These are phyloP conservation scores for Yamadazyma takamatsuzukensis DNA, from an alignment of 805 yeast genomes.

Conservation along the genomic window DNA sequence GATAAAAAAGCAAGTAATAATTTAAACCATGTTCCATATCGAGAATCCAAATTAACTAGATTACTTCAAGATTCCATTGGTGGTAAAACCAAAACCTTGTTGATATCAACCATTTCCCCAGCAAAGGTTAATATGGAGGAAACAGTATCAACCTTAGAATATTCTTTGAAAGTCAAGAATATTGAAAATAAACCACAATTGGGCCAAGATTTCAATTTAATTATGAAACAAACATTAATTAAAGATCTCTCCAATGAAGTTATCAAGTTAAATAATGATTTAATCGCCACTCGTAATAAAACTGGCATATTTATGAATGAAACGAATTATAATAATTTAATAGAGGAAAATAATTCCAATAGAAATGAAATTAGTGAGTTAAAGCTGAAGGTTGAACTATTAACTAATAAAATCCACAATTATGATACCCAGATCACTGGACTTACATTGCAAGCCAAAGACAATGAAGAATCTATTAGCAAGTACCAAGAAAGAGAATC, in stretches of 20 bases:
- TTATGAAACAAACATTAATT: conserved; percentile 51
- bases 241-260: conserved; percentile 53
- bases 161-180: conserved; percentile 83
- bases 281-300: conserved; percentile 56
- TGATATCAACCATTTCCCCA: conserved; percentile 87
- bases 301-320: conserved; percentile 67
- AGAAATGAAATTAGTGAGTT: conserved; percentile 12
- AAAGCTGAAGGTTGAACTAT: conserved; percentile 7
- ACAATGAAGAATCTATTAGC: background rate
- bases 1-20: conserved; percentile 14
- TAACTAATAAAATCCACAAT: conserved; percentile 3
- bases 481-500: background rate
- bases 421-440: conserved; percentile 7
- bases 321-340: conserved; percentile 42
- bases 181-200: conserved; percentile 61
- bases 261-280: conserved; percentile 55
- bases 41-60: conserved; percentile 77
- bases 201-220: conserved; percentile 36
- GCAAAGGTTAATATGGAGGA: conserved; percentile 76
- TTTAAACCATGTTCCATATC: conserved; percentile 67
- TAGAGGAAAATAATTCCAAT: conserved; percentile 12
- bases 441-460: conserved; percentile 4
- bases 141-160: conserved; percentile 79
- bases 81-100: conserved; percentile 81
- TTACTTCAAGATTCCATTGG: conserved; percentile 80